Conservation (phyloP, 2,329 filamentous ascomycete species). For the Fusarium marasasianum region DNA sequence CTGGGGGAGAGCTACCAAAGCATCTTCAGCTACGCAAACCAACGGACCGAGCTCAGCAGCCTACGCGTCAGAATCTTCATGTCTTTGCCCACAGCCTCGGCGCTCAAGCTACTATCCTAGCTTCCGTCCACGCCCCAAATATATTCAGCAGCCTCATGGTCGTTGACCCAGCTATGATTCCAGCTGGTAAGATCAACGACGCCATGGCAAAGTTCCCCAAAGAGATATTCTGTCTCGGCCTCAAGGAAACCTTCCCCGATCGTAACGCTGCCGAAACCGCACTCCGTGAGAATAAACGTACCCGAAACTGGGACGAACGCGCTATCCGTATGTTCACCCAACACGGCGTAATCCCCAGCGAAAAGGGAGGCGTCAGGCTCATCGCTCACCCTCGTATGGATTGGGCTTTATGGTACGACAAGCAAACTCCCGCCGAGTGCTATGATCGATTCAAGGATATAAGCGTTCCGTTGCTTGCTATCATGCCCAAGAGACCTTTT, state of each 20-base stretch:
- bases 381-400: no score
- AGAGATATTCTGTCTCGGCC: neutral
- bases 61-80: neutral
- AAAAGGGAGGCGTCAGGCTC: neutral
- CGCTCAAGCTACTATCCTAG: neutral
- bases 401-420: neutral
- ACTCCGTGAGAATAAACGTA: neutral
- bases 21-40: neutral
- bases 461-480: neutral
- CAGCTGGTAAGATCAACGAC: neutral
- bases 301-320: neutral
- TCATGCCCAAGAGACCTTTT: neutral
- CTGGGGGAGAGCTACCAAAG: neutral
- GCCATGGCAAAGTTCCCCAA: neutral
- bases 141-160: neutral
- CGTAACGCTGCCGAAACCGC: rapidly evolving
- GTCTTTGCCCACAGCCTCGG: neutral
- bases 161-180: neutral
- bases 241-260: neutral
- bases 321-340: neutral
- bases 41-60: neutral
- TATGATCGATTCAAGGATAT: neutral
- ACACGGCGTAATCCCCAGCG: neutral
- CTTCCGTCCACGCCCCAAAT: neutral
- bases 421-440: neutral